Evolutionary conservation across 352 stramenopile species (phyloP), one percentile per base, ranked within the genome.

Genomic region (Globisporangium heterothallicum): DNA sequence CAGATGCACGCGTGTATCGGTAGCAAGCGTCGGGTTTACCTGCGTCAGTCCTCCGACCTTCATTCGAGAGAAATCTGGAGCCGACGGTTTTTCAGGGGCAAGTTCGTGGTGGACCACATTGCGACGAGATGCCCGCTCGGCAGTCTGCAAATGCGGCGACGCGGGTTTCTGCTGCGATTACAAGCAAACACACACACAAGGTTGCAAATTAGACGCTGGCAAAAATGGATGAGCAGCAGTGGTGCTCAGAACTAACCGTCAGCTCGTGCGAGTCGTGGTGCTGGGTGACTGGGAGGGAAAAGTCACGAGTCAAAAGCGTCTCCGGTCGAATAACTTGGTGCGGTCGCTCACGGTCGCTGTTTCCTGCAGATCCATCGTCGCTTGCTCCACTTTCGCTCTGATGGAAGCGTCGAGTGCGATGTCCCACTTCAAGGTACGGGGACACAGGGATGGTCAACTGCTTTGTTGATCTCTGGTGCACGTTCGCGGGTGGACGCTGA

Each of bases 401-500:
- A 35, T 72, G 57, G 22, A 66, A 53, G 25, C 71, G 70, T 26
- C 80, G 69, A 27, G 67, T 64, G 6, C 81, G 81, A 24, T 68
- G 73, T n/a, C 73, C 74, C 12, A 87, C 75, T 22, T 75, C 53
- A 27, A 92, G 68, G 42, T 78, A 71, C 22, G 81, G 81, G 12
- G 81, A 86, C 49, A 86, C 64, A 9, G 81, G 81, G 19, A 92
- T 75, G 42, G 81, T 92, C 25, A 92, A 75, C 59, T 88, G 78
- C 59, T 89, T 89, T 3, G 72, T 89, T 9, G 78, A 88, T 22
- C 81, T 71, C 63, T 88, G 76, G 45, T 87, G 77, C 7, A 92
- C 77, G 48, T 88, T 88, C 2, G 59, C 61, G 3, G 78, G 72
- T 21, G 78, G 65, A 25, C 76, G 70, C 51, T 92, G 78, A 40